Percentiles rank a stretch among this genome's conserved stretches.
phyloP scores from a whole-genome alignment of 1,139 yeast species.

The Wickerhamomyces sp. region DNA sequence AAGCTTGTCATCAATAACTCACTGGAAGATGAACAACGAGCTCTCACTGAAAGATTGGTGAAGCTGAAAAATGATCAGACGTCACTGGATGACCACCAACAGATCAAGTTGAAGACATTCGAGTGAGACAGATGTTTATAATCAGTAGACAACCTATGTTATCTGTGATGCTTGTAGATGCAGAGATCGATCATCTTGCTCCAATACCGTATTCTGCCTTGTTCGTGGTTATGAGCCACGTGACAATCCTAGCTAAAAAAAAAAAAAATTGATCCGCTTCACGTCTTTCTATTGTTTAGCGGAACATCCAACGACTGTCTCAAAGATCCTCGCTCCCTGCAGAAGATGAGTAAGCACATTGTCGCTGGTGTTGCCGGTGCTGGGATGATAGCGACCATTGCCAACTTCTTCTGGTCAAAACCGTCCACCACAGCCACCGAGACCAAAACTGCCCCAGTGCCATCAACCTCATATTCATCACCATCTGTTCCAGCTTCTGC shows the following conservation, averaged over 20 bases:
- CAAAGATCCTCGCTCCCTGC: no score
- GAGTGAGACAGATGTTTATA: slow-evolving; percentile 3
- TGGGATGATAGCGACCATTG: slow-evolving; percentile 18
- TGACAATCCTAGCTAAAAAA: no score
- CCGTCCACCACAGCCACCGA: slow-evolving; percentile 8
- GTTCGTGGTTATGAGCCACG: no score
- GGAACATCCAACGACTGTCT: no score
- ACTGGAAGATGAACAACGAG: slow-evolving; percentile 36
- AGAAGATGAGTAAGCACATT: slow-evolving; percentile 15
- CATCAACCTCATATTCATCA: slow-evolving; percentile 4
- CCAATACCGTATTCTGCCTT: no score
- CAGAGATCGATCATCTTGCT: no score
- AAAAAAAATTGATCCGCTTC: no score
- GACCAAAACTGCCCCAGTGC: slow-evolving; percentile 3
- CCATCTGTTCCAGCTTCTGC: not conserved
- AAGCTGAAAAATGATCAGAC: slow-evolving; percentile 5
- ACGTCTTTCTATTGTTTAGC: no score
- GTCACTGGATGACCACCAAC: not conserved
- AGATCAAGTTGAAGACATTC: slow-evolving; percentile 20
- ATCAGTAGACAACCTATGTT: no score
- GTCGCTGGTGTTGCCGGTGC: slow-evolving; percentile 18
- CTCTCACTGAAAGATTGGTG: slow-evolving; percentile 39
- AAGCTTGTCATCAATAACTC: slow-evolving; percentile 42
- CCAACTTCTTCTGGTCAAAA: slow-evolving; percentile 23
- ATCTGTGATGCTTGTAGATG: no score